Conservation (phyloP, 306 rosid species). For the Rosa lucieae region DNA sequence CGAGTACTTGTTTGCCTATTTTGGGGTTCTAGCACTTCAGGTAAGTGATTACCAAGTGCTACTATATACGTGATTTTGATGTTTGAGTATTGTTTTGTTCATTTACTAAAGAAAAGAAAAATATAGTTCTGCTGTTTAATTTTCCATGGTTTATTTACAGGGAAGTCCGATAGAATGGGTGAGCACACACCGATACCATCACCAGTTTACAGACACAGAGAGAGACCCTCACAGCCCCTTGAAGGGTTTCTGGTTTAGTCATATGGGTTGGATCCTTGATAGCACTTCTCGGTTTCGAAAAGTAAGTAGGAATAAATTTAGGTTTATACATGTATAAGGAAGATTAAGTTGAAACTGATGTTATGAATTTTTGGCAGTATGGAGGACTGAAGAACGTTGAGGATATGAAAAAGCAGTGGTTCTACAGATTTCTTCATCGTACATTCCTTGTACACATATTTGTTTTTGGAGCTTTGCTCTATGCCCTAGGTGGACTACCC, state of each 20-base stretch:
- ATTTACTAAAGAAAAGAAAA: too few relatives aligned
- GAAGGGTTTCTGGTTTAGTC: conserved; percentile 8
- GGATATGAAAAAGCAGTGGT: conserved; percentile 48
- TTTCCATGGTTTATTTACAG: neutral
- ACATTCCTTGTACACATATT: conserved; percentile 59
- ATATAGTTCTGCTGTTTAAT: too few relatives aligned
- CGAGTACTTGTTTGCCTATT: conserved; percentile 1
- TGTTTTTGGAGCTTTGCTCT: conserved; percentile 52
- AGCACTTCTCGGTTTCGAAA: neutral
- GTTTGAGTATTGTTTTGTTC: neutral
- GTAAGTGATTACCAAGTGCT: neutral
- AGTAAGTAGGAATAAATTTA: neutral
- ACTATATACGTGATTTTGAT: neutral
- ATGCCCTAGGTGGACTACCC: conserved; percentile 65
- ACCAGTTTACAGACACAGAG: neutral
- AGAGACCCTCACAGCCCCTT: conserved; percentile 1
- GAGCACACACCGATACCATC: conserved; percentile 9
- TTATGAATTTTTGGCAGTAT: neutral
- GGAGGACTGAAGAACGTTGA: conserved; percentile 6
- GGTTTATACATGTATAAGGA: too few relatives aligned
- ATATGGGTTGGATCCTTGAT: neutral
- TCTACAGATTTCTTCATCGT: conserved; percentile 55
- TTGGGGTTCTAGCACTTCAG: conserved; percentile 2
- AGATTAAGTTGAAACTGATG: neutral
- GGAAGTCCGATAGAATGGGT: conserved; percentile 10